These are phyloP conservation scores for Candida chauliodis DNA, from an alignment of 805 yeast genomes.

Conservation along the genomic window DNA sequence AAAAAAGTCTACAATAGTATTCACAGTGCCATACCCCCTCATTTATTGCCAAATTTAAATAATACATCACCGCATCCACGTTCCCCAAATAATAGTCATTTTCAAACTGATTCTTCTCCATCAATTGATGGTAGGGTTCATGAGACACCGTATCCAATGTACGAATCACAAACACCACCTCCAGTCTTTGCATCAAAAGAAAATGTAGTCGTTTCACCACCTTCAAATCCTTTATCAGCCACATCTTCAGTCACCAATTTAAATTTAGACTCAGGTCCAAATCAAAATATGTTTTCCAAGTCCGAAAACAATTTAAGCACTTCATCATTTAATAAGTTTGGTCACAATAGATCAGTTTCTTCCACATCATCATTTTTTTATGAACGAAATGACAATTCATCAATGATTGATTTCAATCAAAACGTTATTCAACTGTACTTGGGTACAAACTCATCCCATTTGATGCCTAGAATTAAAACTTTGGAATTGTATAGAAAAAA, in stretches of 20 bases:
- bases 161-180: conserved; percentile 24
- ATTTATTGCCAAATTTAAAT: conserved; percentile 4
- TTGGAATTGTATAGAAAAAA: conserved; percentile 83
- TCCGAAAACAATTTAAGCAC: conserved; percentile 26
- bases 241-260: conserved; percentile 36
- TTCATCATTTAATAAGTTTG: conserved; percentile 14
- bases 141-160: conserved; percentile 15
- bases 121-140: conserved; percentile 4
- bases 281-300: conserved; percentile 14
- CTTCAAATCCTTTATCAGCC: conserved; percentile 27
- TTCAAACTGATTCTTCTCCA: neutral
- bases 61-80: conserved; percentile 2
- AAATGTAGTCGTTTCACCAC: conserved; percentile 16
- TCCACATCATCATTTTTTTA: conserved; percentile 36
- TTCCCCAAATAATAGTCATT: conserved; percentile 1
- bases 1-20: neutral
- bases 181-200: conserved; percentile 21
- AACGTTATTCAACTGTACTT: conserved; percentile 49
- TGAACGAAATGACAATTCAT: conserved; percentile 28
- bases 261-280: conserved; percentile 14
- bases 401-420: conserved; percentile 50
- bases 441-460: conserved; percentile 44
- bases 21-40: conserved; percentile 5
- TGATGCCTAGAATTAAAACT: conserved; percentile 77
- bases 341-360: conserved; percentile 35